Conservation (phyloP, 2,329 filamentous ascomycete genomes). For the Penicillium sp. region DNA sequence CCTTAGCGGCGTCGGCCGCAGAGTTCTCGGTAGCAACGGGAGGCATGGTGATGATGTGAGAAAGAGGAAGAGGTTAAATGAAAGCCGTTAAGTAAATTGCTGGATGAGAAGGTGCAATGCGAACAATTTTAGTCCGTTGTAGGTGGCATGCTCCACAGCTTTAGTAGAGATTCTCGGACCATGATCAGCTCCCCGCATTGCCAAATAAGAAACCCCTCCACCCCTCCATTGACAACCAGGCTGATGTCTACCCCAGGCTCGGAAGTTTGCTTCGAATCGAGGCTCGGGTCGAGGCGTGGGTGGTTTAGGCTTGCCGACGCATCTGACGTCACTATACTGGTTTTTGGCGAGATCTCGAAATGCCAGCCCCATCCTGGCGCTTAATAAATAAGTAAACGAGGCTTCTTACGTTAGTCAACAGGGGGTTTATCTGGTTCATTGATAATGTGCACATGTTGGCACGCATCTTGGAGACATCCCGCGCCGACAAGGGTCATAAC, state of each 20-base stretch:
- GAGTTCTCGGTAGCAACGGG: slow-evolving; percentile 12
- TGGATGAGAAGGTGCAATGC: background rate
- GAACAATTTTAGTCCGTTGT: background rate
- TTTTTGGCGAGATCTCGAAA: background rate
- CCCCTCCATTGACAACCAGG: background rate
- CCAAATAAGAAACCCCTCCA: background rate
- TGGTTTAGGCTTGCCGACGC: background rate
- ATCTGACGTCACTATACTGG: background rate
- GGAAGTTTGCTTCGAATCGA: background rate
- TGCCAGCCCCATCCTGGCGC: background rate
- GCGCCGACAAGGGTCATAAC: background rate
- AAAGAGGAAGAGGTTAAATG: background rate
- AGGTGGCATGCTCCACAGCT: background rate
- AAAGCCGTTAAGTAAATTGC: background rate
- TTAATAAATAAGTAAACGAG: background rate
- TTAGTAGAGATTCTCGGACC: background rate
- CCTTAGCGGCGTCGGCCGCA: slow-evolving; percentile 16
- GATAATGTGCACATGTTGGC: background rate
- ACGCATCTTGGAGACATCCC: background rate
- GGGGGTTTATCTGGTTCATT: background rate
- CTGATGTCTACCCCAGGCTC: background rate
- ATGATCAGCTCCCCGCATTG: background rate
- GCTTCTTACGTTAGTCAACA: background rate
- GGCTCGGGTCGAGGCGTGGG: background rate
- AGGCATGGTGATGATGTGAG: slow-evolving; percentile 8